These are phyloP conservation scores for Coemansia sp. DNA, from an alignment of 192 early-diverging fungal species.

Conservation along the genomic window DNA sequence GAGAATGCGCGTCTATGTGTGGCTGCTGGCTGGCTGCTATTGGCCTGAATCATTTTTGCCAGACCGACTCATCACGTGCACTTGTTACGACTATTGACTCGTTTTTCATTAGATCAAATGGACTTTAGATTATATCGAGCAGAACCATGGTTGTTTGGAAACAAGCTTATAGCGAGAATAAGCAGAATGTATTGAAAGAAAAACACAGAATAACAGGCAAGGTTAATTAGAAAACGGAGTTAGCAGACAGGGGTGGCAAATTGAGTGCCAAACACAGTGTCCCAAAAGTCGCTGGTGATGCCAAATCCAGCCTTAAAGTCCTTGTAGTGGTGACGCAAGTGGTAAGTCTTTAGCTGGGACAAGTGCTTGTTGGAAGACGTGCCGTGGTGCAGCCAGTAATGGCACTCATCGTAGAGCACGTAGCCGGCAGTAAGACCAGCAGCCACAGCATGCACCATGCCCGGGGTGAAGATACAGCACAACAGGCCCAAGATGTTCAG, in stretches of 20 bases:
- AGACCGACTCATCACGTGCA: neutral
- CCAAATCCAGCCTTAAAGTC: constrained; percentile 84
- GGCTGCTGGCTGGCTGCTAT: constrained; percentile 2
- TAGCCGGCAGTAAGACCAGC: constrained; percentile 80
- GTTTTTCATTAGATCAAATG: constrained; percentile 1
- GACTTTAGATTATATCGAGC: neutral
- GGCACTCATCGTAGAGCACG: constrained; percentile 87
- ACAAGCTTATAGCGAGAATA: neutral
- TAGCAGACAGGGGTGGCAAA: constrained; percentile 23
- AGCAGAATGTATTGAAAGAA: neutral
- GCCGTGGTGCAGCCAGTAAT: constrained; percentile 95
- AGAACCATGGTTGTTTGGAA: too few relatives aligned
- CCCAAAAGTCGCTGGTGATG: constrained; percentile 91
- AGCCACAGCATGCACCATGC: constrained; percentile 66
- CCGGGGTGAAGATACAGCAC: constrained; percentile 62
- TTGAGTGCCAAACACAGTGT: constrained; percentile 73
- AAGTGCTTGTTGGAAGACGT: constrained; percentile 69
- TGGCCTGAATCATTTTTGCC: neutral
- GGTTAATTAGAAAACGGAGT: neutral
- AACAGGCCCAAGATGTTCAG: constrained; percentile 62
- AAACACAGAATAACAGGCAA: neutral
- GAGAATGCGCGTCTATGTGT: neutral
- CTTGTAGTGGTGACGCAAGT: constrained; percentile 95
- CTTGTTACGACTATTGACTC: neutral
- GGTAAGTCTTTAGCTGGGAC: constrained; percentile 89